These are phyloP conservation scores for Salpingoeca rosetta DNA, from an alignment of 78 protist genomes.

Conservation along the genomic window DNA sequence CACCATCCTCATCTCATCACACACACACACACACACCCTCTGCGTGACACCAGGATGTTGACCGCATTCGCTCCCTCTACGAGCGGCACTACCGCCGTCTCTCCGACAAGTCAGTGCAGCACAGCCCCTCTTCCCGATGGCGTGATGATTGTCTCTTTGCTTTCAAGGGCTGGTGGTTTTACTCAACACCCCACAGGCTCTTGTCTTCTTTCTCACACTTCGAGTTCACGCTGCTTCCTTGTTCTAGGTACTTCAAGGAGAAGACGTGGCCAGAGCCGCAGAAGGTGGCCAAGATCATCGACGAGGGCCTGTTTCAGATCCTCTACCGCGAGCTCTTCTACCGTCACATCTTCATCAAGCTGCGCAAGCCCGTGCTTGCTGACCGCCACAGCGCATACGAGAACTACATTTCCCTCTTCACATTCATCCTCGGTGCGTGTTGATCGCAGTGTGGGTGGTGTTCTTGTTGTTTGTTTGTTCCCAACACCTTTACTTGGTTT, in stretches of 20 bases:
- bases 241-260: neutral
- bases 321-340: conserved; percentile 81
- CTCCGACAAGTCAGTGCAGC: too few relatives aligned
- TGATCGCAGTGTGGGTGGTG: neutral
- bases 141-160: neutral
- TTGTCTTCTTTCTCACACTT: neutral
- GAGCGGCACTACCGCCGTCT: too few relatives aligned
- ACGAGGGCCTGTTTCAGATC: conserved; percentile 29
- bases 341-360: conserved; percentile 71
- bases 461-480: neutral
- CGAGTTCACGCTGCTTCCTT: neutral
- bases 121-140: neutral
- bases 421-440: conserved; percentile 37
- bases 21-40: too few relatives aligned
- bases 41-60: too few relatives aligned
- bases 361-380: conserved; percentile 37
- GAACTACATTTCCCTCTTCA: conserved; percentile 68
- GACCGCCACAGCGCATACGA: conserved; percentile 57
- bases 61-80: too few relatives aligned
- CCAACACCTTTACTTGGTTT: too few relatives aligned
- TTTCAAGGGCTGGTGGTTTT: neutral
- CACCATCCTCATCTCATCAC: too few relatives aligned
- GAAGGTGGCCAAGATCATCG: neutral
- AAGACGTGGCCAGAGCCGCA: neutral
- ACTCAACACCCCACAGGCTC: conserved; percentile 16